phyloP scores from a whole-genome alignment of 371 early-diverging fungal genomes.

The Capillidium rhysosporum region DNA sequence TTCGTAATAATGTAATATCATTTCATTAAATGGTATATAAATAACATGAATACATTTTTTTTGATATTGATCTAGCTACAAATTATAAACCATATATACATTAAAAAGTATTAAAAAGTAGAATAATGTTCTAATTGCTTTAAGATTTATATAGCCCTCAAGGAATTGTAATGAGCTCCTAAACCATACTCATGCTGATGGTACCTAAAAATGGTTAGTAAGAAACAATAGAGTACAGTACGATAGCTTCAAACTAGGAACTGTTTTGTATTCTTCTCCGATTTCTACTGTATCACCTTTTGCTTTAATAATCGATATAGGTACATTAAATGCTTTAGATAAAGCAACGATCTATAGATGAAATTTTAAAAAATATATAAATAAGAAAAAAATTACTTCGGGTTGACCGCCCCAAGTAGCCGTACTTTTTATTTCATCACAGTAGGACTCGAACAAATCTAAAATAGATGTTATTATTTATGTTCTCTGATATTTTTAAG shows the following conservation, averaged over 20 bases:
- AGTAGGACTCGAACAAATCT: background rate
- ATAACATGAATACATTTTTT: no score
- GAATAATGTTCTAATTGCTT: no score
- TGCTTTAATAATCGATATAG: background rate
- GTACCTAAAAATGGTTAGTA: background rate
- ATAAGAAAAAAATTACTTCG: constrained; percentile 2
- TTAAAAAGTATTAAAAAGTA: no score
- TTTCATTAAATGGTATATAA: no score
- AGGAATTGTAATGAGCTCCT: constrained; percentile 2
- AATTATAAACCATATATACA: no score
- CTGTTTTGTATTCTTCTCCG: background rate
- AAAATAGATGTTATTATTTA: background rate
- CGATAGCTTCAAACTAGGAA: background rate
- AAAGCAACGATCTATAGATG: background rate
- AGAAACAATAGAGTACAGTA: background rate
- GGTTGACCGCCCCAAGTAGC: constrained; percentile 5
- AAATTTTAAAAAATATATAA: background rate
- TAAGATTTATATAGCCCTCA: background rate
- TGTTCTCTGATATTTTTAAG: no score
- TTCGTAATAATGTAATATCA: no score
- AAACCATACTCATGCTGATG: constrained; percentile 2
- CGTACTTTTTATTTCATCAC: background rate
- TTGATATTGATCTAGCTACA: no score
- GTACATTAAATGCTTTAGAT: background rate
- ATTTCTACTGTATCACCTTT: background rate